These are phyloP conservation scores for Curvularia sp. DNA, from an alignment of 2,329 filamentous ascomycete genomes.

Conservation along the genomic window DNA sequence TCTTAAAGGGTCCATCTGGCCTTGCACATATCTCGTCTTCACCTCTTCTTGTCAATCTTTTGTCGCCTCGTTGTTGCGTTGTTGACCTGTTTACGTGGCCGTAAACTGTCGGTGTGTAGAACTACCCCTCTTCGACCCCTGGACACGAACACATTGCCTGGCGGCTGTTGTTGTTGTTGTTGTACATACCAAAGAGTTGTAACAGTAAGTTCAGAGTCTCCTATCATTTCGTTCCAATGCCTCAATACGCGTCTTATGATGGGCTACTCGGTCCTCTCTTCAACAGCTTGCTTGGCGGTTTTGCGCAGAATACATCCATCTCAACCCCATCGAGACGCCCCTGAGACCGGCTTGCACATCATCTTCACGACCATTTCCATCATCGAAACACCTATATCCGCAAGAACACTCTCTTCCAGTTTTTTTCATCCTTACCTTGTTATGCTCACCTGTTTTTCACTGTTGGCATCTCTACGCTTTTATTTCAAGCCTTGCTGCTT, in stretches of 20 bases:
- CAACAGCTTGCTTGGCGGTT: not conserved
- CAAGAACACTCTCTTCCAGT: not conserved
- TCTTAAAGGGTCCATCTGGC: conserved; percentile 34
- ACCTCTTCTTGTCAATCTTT: conserved; percentile 26
- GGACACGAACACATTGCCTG: not conserved
- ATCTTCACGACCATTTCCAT: not conserved
- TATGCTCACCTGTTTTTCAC: not conserved
- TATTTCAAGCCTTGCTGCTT: not conserved
- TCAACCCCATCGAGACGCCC: not conserved
- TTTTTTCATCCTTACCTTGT: too few relatives aligned
- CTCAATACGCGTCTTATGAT: not conserved
- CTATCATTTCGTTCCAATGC: not conserved
- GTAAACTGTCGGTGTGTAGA: not conserved
- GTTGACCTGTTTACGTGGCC: conserved; percentile 3
- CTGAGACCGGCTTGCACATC: not conserved
- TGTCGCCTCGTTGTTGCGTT: conserved; percentile 11
- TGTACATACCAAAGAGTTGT: not conserved
- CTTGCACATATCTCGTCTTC: conserved; percentile 26
- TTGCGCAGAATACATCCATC: not conserved
- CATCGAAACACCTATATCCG: too few relatives aligned
- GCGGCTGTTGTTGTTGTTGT: not conserved
- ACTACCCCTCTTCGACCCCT: conserved; percentile 14
- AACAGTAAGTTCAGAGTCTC: conserved; percentile 3
- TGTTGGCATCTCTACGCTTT: not conserved
- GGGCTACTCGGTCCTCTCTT: not conserved